Percentiles rank a stretch among this genome's conserved stretches.
phyloP scores from a whole-genome alignment of 1,284 basidiomycete genomes.

The Cryptococcus deneoformans region DNA sequence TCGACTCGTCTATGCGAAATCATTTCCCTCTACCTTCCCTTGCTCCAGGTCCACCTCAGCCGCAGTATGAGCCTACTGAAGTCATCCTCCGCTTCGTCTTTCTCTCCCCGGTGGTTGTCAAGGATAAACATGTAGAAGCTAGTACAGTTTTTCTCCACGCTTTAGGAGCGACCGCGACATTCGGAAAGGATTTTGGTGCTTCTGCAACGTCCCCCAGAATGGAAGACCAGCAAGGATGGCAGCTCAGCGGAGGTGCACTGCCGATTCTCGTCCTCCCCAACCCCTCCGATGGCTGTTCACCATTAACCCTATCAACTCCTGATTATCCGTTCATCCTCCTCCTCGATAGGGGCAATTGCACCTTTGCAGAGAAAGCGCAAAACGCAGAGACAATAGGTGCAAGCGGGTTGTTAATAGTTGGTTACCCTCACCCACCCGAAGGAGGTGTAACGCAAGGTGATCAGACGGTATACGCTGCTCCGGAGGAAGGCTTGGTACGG shows the following conservation, averaged over 20 bases:
- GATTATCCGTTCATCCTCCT: constrained; percentile 22
- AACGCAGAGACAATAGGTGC: constrained; percentile 65
- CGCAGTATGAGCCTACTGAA: constrained; percentile 18
- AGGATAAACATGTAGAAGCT: no score
- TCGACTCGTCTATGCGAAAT: constrained; percentile 55
- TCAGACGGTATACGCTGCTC: neutral
- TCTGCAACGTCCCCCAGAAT: no score
- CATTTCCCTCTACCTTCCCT: constrained; percentile 53
- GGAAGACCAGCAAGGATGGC: no score
- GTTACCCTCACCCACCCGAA: constrained; percentile 42
- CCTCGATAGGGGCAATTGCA: constrained; percentile 63
- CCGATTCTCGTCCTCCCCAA: constrained; percentile 10
- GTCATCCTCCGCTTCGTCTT: constrained; percentile 30
- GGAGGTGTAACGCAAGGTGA: neutral
- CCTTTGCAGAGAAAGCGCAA: constrained; percentile 74
- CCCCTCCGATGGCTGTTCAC: neutral
- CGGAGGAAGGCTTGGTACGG: constrained; percentile 24
- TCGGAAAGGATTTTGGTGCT: constrained; percentile 54
- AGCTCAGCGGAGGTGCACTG: constrained; percentile 2
- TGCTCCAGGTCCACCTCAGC: constrained; percentile 32
- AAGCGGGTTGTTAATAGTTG: constrained; percentile 68
- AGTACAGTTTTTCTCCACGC: constrained; percentile 49
- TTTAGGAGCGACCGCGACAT: constrained; percentile 63
- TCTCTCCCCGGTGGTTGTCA: neutral
- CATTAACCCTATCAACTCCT: neutral